A percentile compares a stretch with the other conserved stretches of the same genome.
Evolutionary conservation across 2,329 filamentous ascomycete species (phyloP).

Genomic region (Penicillium sp.): DNA sequence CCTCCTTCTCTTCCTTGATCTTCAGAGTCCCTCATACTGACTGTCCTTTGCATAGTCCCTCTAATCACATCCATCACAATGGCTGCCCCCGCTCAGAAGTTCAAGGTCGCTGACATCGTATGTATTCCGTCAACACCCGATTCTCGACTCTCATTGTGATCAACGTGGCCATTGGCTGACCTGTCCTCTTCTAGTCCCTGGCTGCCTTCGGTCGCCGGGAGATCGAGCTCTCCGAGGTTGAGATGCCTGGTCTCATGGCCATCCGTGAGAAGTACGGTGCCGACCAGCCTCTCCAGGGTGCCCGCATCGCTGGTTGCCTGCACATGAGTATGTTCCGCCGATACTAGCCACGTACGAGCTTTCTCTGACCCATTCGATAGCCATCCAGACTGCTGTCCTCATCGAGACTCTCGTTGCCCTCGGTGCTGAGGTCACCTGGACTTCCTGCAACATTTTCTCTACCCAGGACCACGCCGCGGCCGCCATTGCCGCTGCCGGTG

Average conservation of each 20-base stretch:
- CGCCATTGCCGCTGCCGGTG: slow-evolving; percentile 90
- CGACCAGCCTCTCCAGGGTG: slow-evolving; percentile 92
- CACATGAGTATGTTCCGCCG: slow-evolving; percentile 75
- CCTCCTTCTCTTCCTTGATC: slow-evolving; percentile 9
- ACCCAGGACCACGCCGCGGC: slow-evolving; percentile 98
- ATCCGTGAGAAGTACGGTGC: slow-evolving; percentile 87
- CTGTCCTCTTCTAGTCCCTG: slow-evolving; percentile 59
- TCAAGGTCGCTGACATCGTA: slow-evolving; percentile 96
- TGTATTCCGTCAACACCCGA: slow-evolving; percentile 25
- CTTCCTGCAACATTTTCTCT: slow-evolving; percentile 99
- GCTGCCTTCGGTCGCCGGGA: slow-evolving; percentile 98
- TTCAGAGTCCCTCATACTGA: slow-evolving; percentile 13
- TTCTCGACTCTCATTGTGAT: background rate
- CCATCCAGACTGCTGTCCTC: slow-evolving; percentile 98
- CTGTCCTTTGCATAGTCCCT: slow-evolving; percentile 14
- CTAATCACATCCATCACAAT: slow-evolving; percentile 46
- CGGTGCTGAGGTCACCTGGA: slow-evolving; percentile 98
- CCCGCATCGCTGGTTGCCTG: slow-evolving; percentile 95
- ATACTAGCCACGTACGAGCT: background rate
- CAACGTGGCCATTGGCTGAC: slow-evolving; percentile 14
- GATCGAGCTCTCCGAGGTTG: slow-evolving; percentile 94
- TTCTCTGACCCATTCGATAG: slow-evolving; percentile 39
- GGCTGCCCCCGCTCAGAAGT: slow-evolving; percentile 82
- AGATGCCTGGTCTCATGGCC: slow-evolving; percentile 98
- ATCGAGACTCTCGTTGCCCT: slow-evolving; percentile 96